Conservation (phyloP, 2,329 filamentous ascomycete genomes). For the Hypoxylon rubiginosum region DNA sequence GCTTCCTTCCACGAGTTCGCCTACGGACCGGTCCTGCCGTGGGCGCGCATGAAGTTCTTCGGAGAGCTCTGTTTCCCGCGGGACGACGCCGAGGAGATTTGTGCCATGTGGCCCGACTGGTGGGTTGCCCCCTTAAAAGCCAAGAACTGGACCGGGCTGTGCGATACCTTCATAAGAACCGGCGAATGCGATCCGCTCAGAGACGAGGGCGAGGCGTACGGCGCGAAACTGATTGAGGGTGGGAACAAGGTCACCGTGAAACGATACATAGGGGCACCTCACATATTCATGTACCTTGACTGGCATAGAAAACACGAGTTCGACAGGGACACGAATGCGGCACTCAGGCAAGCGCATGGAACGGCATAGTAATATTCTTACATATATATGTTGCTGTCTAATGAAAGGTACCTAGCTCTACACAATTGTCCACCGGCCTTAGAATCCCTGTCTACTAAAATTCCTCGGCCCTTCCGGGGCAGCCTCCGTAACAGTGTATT, state of each 20-base stretch:
- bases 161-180: slow-evolving; percentile 53
- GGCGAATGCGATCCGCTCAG: slow-evolving; percentile 59
- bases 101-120: slow-evolving; percentile 51
- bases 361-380: neutral
- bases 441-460: slow-evolving; percentile 4
- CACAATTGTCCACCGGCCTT: neutral
- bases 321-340: slow-evolving; percentile 51
- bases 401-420: neutral
- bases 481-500: slow-evolving; percentile 38
- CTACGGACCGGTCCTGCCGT: slow-evolving; percentile 53
- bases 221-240: slow-evolving; percentile 56
- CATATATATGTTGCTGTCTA: neutral
- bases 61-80: slow-evolving; percentile 48
- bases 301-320: slow-evolving; percentile 48
- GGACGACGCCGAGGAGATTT: slow-evolving; percentile 46
- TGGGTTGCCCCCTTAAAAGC: slow-evolving; percentile 53
- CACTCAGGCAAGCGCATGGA: slow-evolving; percentile 51
- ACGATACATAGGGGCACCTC: slow-evolving; percentile 62
- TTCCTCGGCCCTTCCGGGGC: slow-evolving; percentile 5
- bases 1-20: slow-evolving; percentile 54
- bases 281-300: slow-evolving; percentile 59
- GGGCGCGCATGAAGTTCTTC: slow-evolving; percentile 54
- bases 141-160: slow-evolving; percentile 51
- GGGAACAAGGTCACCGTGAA: slow-evolving; percentile 61
- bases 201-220: slow-evolving; percentile 65